phyloP scores from a whole-genome alignment of 2,329 filamentous ascomycete species.

The Ophiostoma sp. region DNA sequence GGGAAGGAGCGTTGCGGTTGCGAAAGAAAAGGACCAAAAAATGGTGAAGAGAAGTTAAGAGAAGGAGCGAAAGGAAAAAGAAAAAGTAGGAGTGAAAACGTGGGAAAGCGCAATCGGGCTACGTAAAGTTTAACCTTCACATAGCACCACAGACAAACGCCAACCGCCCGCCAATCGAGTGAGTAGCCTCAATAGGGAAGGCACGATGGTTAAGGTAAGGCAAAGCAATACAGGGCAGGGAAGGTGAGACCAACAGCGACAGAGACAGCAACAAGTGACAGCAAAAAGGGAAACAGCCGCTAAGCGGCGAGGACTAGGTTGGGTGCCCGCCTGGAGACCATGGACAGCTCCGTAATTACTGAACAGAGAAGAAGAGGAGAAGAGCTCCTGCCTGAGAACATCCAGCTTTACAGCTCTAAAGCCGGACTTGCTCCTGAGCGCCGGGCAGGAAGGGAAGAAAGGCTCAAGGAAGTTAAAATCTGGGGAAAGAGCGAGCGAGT shows the following conservation, averaged over 20 bases:
- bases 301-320: neutral
- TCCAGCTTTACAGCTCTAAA: neutral
- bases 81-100: neutral
- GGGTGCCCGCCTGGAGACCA: neutral
- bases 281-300: neutral
- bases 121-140: neutral
- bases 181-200: neutral
- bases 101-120: neutral
- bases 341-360: neutral
- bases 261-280: neutral
- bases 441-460: neutral
- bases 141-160: neutral
- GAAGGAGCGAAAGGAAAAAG: neutral
- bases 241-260: neutral
- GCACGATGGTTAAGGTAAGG: conserved; percentile 4
- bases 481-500: neutral
- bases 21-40: neutral
- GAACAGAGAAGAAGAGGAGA: neutral
- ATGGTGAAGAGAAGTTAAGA: neutral
- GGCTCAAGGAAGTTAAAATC: neutral
- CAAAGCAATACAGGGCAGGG: neutral
- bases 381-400: too few species aligned
- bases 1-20: neutral
- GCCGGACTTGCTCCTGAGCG: neutral
- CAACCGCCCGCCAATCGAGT: neutral